A percentile compares a stretch with the other conserved stretches of the same genome.
Conservation (phyloP, 192 early-diverging fungal genomes). For the Umbelopsis sp. region DNA sequence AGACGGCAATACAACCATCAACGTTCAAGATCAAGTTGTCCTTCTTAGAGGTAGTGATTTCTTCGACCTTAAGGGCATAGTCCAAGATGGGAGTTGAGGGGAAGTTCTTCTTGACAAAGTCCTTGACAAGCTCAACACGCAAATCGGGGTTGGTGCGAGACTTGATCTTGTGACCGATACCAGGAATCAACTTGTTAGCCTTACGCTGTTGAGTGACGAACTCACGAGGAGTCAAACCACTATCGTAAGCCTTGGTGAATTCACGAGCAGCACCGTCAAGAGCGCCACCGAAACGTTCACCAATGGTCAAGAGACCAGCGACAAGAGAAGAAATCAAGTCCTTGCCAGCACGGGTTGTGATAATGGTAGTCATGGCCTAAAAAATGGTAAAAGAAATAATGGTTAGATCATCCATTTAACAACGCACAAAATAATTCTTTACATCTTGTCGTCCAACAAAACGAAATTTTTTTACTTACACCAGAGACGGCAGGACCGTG, state of each 20-base stretch:
- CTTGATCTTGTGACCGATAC: slow-evolving; percentile 99
- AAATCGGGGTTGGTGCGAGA: slow-evolving; percentile 98
- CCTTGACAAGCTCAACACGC: slow-evolving; percentile 94
- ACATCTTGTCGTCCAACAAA: no score
- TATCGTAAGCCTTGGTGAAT: slow-evolving; percentile 93
- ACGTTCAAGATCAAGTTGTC: slow-evolving; percentile 97
- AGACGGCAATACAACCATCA: slow-evolving; percentile 92
- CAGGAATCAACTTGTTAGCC: slow-evolving; percentile 95
- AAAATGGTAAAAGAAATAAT: slow-evolving; percentile 56
- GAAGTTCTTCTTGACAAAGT: slow-evolving; percentile 89
- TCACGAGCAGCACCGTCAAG: slow-evolving; percentile 94
- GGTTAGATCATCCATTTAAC: not conserved
- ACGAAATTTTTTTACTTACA: no score
- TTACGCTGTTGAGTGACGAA: slow-evolving; percentile 95
- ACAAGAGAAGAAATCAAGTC: slow-evolving; percentile 95
- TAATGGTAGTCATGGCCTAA: slow-evolving; percentile 86
- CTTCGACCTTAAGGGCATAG: slow-evolving; percentile 93
- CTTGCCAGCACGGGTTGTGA: slow-evolving; percentile 95
- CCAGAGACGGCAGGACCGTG: slow-evolving; percentile 98
- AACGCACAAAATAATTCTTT: no score
- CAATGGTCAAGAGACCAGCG: slow-evolving; percentile 94
- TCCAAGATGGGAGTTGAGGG: slow-evolving; percentile 84
- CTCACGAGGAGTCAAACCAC: slow-evolving; percentile 87
- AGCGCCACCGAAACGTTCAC: slow-evolving; percentile 97
- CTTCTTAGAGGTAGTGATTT: slow-evolving; percentile 97